phyloP scores from a whole-genome alignment of 495 filamentous ascomycete species.

The Letharia lupina region DNA sequence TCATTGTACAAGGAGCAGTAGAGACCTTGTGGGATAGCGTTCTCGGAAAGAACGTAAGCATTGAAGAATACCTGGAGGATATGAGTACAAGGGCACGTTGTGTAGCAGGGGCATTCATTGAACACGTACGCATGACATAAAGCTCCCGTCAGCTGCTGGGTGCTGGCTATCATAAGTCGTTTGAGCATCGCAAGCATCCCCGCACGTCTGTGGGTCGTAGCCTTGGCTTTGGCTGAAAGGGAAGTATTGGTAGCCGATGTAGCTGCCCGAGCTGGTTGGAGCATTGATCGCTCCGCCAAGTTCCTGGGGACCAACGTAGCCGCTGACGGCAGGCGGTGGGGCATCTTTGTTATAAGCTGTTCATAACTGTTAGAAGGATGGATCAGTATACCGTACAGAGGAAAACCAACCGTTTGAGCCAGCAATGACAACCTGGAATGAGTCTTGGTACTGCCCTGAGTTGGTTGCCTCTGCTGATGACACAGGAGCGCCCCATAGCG shows the following conservation, averaged over 20 bases:
- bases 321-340: conserved; percentile 28
- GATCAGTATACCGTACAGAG: neutral
- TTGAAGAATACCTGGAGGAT: conserved; percentile 37
- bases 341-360: conserved; percentile 30
- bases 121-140: conserved; percentile 20
- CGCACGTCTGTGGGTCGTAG: conserved; percentile 36
- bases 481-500: conserved; percentile 39
- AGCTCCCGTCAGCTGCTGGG: conserved; percentile 25
- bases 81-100: neutral
- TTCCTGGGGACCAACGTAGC: conserved; percentile 27
- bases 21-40: conserved; percentile 29
- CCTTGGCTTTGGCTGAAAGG: conserved; percentile 27
- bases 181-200: conserved; percentile 35
- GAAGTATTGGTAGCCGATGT: conserved; percentile 37
- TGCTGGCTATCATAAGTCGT: conserved; percentile 32
- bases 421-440: conserved; percentile 39
- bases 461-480: conserved; percentile 30
- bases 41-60: conserved; percentile 36
- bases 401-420: conserved; percentile 32
- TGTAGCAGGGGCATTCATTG: neutral
- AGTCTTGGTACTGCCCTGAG: conserved; percentile 31
- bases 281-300: conserved; percentile 38
- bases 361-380: neutral
- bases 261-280: conserved; percentile 29
- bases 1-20: conserved; percentile 27